Percentiles rank a stretch among this genome's conserved stretches.
Evolutionary conservation across 1,284 basidiomycete species (phyloP).

Genomic region (Schizophyllum amplum): DNA sequence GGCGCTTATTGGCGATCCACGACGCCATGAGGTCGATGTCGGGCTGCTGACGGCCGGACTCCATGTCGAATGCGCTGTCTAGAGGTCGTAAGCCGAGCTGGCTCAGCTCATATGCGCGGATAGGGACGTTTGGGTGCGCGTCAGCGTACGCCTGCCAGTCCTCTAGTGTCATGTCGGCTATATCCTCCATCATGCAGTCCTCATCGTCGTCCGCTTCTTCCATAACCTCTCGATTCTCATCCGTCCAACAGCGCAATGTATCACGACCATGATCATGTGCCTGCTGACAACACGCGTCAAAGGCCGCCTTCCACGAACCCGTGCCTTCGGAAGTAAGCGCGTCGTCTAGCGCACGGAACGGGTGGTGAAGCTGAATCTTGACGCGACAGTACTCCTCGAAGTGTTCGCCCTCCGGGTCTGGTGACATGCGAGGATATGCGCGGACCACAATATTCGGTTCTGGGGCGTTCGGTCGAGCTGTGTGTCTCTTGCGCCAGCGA

Average conservation of each 20-base stretch:
- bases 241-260: constrained; percentile 6
- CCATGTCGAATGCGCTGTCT: too few relatives aligned
- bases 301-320: constrained; percentile 3
- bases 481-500: constrained; percentile 1
- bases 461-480: too few relatives aligned
- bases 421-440: background rate
- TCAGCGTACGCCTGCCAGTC: constrained; percentile 11
- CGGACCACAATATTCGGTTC: constrained; percentile 1
- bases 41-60: too few relatives aligned
- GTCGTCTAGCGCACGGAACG: constrained; percentile 1
- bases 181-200: background rate
- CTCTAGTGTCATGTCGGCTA: constrained; percentile 4
- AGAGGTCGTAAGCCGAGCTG: too few relatives aligned
- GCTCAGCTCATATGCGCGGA: too few relatives aligned
- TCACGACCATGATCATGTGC: constrained; percentile 4
- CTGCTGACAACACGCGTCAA: constrained; percentile 2
- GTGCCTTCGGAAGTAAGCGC: background rate
- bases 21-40: constrained; percentile 5
- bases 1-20: constrained; percentile 3
- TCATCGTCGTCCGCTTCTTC: constrained; percentile 12
- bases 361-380: constrained; percentile 6
- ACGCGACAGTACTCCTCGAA: constrained; percentile 4
- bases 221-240: constrained; percentile 3
- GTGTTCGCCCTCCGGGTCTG: constrained; percentile 1
- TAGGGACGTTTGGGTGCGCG: too few relatives aligned